Conservation (phyloP, 2,329 filamentous ascomycete species). For the Ophioceras dolichostomum region DNA sequence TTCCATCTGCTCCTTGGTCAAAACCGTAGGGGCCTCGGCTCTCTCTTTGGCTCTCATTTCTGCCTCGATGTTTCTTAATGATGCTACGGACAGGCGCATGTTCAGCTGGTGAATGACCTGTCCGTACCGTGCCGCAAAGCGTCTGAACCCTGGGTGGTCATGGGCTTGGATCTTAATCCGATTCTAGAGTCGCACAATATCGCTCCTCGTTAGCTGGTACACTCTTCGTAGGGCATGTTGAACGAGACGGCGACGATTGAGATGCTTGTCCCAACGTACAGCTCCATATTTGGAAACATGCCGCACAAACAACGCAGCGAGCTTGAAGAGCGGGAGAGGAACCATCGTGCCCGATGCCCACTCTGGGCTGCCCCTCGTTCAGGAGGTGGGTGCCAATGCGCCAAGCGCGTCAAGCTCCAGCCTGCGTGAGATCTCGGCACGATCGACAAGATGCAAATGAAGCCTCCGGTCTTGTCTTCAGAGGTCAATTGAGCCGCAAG, state of each 20-base stretch:
- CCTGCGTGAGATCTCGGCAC: no score
- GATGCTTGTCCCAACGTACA: no score
- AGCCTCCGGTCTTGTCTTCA: no score
- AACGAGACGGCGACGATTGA: no score
- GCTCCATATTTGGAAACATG: slow-evolving; percentile 60
- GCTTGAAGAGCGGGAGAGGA: slow-evolving; percentile 54
- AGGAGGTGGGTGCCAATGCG: no score
- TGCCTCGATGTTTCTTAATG: slow-evolving; percentile 43
- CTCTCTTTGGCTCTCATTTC: slow-evolving; percentile 48
- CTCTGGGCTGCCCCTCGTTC: no score
- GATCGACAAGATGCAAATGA: no score
- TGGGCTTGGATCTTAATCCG: slow-evolving; percentile 54
- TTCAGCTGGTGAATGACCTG: slow-evolving; percentile 55
- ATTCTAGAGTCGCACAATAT: slow-evolving; percentile 40
- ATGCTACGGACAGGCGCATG: slow-evolving; percentile 49
- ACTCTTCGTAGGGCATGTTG: no score
- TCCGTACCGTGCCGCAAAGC: slow-evolving; percentile 48
- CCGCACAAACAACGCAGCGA: slow-evolving; percentile 49
- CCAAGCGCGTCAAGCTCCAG: no score
- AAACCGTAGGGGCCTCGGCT: slow-evolving; percentile 51
- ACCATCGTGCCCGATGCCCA: slow-evolving; percentile 42
- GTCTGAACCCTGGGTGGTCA: slow-evolving; percentile 48
- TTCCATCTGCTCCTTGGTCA: slow-evolving; percentile 48
- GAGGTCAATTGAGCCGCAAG: no score
- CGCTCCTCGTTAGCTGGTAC: no score